A percentile compares a stretch with the other conserved stretches of the same genome.
Evolutionary conservation across 257 asterid species (phyloP).

Genomic region (Solanum pennellii): DNA sequence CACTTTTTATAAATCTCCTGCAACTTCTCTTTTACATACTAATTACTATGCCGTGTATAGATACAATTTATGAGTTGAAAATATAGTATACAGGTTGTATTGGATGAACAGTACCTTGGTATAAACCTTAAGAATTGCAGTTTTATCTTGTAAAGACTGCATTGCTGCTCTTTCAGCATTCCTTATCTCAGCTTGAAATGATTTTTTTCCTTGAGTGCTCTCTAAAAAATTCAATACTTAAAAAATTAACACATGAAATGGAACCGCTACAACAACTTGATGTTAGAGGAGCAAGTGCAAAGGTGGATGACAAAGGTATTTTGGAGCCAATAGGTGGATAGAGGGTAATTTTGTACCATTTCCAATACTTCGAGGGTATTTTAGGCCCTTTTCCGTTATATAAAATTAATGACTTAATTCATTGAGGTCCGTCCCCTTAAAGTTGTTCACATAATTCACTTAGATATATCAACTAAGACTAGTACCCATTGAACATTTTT

Average conservation of each 20-base stretch:
- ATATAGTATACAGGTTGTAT: background rate
- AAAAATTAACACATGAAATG: background rate
- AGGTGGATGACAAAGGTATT: too few relatives aligned
- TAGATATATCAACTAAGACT: too few relatives aligned
- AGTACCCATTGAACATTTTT: too few relatives aligned
- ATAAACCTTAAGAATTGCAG: constrained; percentile 54
- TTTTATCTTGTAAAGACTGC: constrained; percentile 64
- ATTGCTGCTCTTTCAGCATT: constrained; percentile 67
- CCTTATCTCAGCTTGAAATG: constrained; percentile 42
- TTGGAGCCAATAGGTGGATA: too few relatives aligned
- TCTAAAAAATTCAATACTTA: constrained; percentile 29
- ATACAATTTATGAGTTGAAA: background rate
- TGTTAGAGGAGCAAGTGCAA: background rate
- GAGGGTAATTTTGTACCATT: too few relatives aligned
- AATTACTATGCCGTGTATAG: background rate
- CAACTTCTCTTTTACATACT: background rate
- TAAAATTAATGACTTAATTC: too few relatives aligned
- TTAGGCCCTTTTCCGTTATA: too few relatives aligned
- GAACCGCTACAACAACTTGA: background rate
- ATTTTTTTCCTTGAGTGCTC: constrained; percentile 65
- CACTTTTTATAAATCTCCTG: background rate
- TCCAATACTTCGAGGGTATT: too few relatives aligned
- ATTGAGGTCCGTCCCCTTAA: too few relatives aligned
- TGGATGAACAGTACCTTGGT: constrained; percentile 37
- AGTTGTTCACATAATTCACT: too few relatives aligned